A percentile compares a stretch with the other conserved stretches of the same genome.
These are phyloP conservation scores for Trichoderma lentiforme DNA, from an alignment of 2,329 filamentous ascomycete species.

Conservation along the genomic window DNA sequence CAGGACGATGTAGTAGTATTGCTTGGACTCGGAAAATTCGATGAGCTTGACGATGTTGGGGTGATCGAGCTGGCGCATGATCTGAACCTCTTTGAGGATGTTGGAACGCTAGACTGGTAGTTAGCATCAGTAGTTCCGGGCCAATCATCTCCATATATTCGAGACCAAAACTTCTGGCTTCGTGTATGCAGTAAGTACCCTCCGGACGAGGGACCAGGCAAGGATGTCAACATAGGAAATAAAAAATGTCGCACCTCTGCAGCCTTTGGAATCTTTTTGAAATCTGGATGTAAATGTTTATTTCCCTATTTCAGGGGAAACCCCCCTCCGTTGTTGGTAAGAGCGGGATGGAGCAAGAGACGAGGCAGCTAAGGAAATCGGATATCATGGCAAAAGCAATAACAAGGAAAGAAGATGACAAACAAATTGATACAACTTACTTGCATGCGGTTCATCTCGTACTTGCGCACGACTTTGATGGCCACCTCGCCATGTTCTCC, in stretches of 20 bases:
- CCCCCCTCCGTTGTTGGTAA: slow-evolving; percentile 53
- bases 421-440: slow-evolving; percentile 58
- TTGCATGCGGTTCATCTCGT: slow-evolving; percentile 98
- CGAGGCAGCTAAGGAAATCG: neutral
- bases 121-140: slow-evolving; percentile 29
- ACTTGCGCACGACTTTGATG: slow-evolving; percentile 98
- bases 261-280: slow-evolving; percentile 90
- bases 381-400: slow-evolving; percentile 21
- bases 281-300: slow-evolving; percentile 91
- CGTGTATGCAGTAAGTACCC: neutral
- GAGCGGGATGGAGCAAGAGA: slow-evolving; percentile 27
- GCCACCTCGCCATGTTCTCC: slow-evolving; percentile 77
- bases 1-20: slow-evolving; percentile 97
- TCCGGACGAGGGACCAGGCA: slow-evolving; percentile 22
- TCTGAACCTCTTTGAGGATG: slow-evolving; percentile 97
- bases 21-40: slow-evolving; percentile 87
- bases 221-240: slow-evolving; percentile 31
- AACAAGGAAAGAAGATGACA: slow-evolving; percentile 22
- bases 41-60: slow-evolving; percentile 93
- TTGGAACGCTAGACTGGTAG: slow-evolving; percentile 73
- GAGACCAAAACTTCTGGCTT: slow-evolving; percentile 5
- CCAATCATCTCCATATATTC: slow-evolving; percentile 15
- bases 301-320: slow-evolving; percentile 65
- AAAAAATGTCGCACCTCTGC: slow-evolving; percentile 79
- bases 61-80: slow-evolving; percentile 95